A percentile compares a stretch with the other conserved stretches of the same genome.
These are phyloP conservation scores for Phytophthora cactorum DNA, from an alignment of 352 stramenopile species.

Conservation along the genomic window DNA sequence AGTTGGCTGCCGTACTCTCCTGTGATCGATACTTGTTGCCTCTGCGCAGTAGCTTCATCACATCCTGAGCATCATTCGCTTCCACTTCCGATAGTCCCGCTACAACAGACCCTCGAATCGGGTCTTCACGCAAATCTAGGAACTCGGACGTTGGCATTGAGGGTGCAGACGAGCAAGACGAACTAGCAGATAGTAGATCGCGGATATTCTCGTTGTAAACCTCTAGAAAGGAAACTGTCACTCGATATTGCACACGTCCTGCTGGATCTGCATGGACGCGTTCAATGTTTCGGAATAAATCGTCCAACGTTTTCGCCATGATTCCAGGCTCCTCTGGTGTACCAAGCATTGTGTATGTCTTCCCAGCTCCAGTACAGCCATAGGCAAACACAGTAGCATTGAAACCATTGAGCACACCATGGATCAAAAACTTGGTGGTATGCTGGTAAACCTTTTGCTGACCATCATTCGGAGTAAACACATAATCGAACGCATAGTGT, in stretches of 20 bases:
- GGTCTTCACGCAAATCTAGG: constrained; percentile 89
- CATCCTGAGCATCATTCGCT: constrained; percentile 69
- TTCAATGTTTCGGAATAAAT: constrained; percentile 83
- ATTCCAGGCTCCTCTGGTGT: constrained; percentile 84
- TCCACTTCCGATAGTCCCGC: constrained; percentile 89
- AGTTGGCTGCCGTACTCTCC: constrained; percentile 89
- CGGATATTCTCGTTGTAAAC: constrained; percentile 96
- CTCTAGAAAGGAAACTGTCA: constrained; percentile 90
- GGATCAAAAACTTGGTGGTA: constrained; percentile 90
- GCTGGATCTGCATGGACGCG: constrained; percentile 29
- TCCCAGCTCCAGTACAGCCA: constrained; percentile 88
- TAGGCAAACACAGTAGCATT: constrained; percentile 94
- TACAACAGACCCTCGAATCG: constrained; percentile 82
- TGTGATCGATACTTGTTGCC: constrained; percentile 90
- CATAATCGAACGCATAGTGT: constrained; percentile 91
- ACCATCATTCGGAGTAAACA: constrained; percentile 71
- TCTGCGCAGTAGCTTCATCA: constrained; percentile 89
- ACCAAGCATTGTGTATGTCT: constrained; percentile 94
- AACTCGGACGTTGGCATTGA: constrained; percentile 43
- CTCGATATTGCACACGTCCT: constrained; percentile 39
- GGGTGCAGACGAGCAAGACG: constrained; percentile 26
- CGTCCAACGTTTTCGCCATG: constrained; percentile 87
- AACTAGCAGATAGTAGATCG: constrained; percentile 71
- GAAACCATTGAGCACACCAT: constrained; percentile 88
- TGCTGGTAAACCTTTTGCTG: constrained; percentile 87